phyloP scores from a whole-genome alignment of 2,329 filamentous ascomycete species.

The Apiospora sp. region DNA sequence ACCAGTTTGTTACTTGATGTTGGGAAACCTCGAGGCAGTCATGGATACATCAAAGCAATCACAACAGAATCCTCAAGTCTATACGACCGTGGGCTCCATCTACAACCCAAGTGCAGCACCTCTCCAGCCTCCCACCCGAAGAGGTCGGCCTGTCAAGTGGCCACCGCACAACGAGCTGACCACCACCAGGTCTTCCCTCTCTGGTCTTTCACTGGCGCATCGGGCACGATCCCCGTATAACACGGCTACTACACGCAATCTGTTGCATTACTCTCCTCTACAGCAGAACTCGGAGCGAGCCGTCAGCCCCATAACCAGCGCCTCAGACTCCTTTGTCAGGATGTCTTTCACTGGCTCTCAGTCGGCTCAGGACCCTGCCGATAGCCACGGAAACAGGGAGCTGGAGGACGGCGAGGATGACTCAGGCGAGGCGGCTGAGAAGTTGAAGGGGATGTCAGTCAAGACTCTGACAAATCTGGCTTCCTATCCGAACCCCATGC shows the following conservation, averaged over 20 bases:
- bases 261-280: conserved; percentile 58
- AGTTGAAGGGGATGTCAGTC: conserved; percentile 41
- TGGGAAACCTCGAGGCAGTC: conserved; percentile 9
- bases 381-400: conserved; percentile 2
- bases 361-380: conserved; percentile 34
- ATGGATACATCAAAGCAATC: conserved; percentile 18
- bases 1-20: conserved; percentile 8
- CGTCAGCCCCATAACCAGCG: conserved; percentile 47
- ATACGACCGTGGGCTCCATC: conserved; percentile 65
- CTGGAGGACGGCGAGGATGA: conserved; percentile 32
- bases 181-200: conserved; percentile 48
- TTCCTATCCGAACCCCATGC: conserved; percentile 63
- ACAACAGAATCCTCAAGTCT: conserved; percentile 39
- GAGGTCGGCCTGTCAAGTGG: conserved; percentile 56
- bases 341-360: conserved; percentile 32
- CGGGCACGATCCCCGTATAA: conserved; percentile 35
- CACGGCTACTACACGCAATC: conserved; percentile 36
- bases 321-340: not conserved
- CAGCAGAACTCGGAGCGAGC: conserved; percentile 64
- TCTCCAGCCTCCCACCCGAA: conserved; percentile 59
- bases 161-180: conserved; percentile 41
- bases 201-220: conserved; percentile 45
- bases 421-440: conserved; percentile 33
- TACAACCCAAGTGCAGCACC: conserved; percentile 58
- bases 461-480: conserved; percentile 62